Conservation (phyloP, 2,329 filamentous ascomycete species). For the Colletotrichum lini region DNA sequence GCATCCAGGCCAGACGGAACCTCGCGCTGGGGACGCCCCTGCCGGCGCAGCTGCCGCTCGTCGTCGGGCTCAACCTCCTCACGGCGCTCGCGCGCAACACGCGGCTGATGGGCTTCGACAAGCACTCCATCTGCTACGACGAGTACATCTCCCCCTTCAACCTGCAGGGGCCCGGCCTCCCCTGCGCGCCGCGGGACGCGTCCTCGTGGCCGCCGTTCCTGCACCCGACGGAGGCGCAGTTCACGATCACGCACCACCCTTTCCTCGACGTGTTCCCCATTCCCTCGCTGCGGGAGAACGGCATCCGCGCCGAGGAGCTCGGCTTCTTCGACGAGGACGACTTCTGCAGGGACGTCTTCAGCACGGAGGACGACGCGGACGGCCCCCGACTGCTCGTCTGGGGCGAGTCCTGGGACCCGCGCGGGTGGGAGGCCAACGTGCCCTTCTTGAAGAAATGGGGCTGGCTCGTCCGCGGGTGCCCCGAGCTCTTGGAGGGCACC, state of each 20-base stretch:
- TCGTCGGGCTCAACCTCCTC: conserved; percentile 41
- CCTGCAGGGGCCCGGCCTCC: conserved; percentile 37
- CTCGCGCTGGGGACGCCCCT: conserved; percentile 28
- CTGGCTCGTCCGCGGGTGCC: conserved; percentile 54
- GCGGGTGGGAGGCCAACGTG: conserved; percentile 63
- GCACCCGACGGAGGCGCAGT: conserved; percentile 49
- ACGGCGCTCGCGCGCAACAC: conserved; percentile 40
- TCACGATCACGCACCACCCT: conserved; percentile 48
- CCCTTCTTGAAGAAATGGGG: conserved; percentile 62
- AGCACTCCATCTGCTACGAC: conserved; percentile 36
- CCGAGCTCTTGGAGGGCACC: conserved; percentile 54
- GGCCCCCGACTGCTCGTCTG: conserved; percentile 60
- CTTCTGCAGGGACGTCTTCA: conserved; percentile 30
- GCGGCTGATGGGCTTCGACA: conserved; percentile 26
- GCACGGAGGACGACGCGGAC: conserved; percentile 13
- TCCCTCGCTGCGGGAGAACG: conserved; percentile 48
- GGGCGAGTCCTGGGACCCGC: conserved; percentile 60
- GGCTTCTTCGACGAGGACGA: conserved; percentile 31
- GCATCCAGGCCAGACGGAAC: not conserved
- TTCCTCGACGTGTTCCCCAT: conserved; percentile 52
- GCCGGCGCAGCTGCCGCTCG: conserved; percentile 19
- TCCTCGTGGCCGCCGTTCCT: conserved; percentile 41
- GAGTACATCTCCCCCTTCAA: conserved; percentile 39
- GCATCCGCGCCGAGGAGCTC: conserved; percentile 40
- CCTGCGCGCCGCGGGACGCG: conserved; percentile 5